These are phyloP conservation scores for Backusella macrospora DNA, from an alignment of 192 early-diverging fungal species.

Conservation along the genomic window DNA sequence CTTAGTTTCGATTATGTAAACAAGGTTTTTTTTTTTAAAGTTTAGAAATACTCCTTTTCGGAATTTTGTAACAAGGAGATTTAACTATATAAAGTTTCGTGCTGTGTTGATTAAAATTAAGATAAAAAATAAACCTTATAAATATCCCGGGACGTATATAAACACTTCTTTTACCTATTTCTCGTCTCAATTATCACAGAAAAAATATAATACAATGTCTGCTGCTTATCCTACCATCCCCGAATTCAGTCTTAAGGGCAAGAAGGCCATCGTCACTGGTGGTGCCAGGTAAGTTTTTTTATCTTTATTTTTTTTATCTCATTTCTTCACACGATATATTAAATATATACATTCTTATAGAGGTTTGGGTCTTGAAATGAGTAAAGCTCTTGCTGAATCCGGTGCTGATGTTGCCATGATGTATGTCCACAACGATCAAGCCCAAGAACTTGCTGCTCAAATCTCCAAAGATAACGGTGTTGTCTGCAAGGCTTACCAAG, in stretches of 20 bases:
- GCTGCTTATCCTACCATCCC: conserved; percentile 22
- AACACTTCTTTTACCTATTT: not conserved
- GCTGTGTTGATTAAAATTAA: conserved; percentile 6
- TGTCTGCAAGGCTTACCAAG: conserved; percentile 37
- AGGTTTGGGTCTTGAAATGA: conserved; percentile 39
- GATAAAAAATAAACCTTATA: not conserved
- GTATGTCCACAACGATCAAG: conserved; percentile 38
- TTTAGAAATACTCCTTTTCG: not conserved
- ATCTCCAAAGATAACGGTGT: conserved; percentile 30
- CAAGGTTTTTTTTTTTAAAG: not conserved
- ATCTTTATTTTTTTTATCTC: not conserved
- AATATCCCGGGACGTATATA: not conserved
- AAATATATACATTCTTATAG: not conserved
- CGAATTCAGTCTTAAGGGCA: conserved; percentile 39
- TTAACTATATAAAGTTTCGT: not conserved
- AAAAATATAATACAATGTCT: not conserved
- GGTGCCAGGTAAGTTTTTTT: conserved; percentile 31
- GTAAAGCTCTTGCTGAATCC: conserved; percentile 38
- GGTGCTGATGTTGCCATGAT: conserved; percentile 41
- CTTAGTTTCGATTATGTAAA: not conserved
- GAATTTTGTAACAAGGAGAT: conserved; percentile 12
- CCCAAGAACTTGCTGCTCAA: conserved; percentile 29
- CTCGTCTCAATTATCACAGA: not conserved
- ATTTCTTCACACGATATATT: not conserved
- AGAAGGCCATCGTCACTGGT: conserved; percentile 37